phyloP scores from a whole-genome alignment of 768 basidiomycete species.

The Boletus vinaceobasis region DNA sequence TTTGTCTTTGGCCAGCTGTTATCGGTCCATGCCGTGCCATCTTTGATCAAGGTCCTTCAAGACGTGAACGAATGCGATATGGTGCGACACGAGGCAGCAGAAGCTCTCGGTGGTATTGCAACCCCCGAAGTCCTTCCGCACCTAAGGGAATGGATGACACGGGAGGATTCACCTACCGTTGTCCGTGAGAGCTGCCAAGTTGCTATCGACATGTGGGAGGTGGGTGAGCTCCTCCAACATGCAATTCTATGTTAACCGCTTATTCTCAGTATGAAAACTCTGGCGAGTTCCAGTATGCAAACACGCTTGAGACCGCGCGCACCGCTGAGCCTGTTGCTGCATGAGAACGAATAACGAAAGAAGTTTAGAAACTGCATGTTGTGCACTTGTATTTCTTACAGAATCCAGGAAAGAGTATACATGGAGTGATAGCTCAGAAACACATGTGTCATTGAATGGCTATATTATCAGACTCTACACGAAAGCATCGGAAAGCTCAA shows the following conservation, averaged over 20 bases:
- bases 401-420: neutral
- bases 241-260: neutral
- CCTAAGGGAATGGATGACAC: slow-evolving; percentile 78
- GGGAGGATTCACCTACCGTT: slow-evolving; percentile 78
- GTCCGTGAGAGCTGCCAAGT: slow-evolving; percentile 96
- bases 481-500: neutral
- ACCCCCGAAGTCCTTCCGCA: slow-evolving; percentile 88
- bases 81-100: slow-evolving; percentile 98
- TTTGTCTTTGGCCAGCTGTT: slow-evolving; percentile 97
- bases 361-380: neutral
- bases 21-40: slow-evolving; percentile 83
- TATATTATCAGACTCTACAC: neutral
- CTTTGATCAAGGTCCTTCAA: slow-evolving; percentile 75
- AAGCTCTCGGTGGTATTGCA: slow-evolving; percentile 96
- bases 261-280: slow-evolving; percentile 70
- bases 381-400: neutral
- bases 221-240: slow-evolving; percentile 31
- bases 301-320: slow-evolving; percentile 37
- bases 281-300: slow-evolving; percentile 75
- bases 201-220: slow-evolving; percentile 98
- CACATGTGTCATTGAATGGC: neutral
- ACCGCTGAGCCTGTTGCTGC: slow-evolving; percentile 9
- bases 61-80: slow-evolving; percentile 79
- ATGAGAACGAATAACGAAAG: slow-evolving; percentile 5
- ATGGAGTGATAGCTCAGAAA: neutral